These are phyloP conservation scores for Hypoxylon sp. DNA, from an alignment of 2,329 filamentous ascomycete species.

Conservation along the genomic window DNA sequence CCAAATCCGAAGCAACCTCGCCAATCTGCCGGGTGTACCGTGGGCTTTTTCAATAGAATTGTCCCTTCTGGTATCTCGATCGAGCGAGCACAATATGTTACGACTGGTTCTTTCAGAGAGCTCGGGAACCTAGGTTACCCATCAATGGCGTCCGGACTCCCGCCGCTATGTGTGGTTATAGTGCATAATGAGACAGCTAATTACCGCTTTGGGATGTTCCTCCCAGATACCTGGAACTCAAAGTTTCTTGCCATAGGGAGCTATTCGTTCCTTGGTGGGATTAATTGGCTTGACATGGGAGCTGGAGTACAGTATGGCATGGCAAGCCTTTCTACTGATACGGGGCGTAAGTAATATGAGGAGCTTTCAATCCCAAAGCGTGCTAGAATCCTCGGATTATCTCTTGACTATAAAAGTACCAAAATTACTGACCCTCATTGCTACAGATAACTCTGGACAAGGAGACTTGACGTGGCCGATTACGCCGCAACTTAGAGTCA, in stretches of 20 bases:
- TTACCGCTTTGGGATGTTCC: constrained; percentile 53
- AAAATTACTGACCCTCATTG: background rate
- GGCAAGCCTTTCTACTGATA: constrained; percentile 56
- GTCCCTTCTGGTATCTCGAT: constrained; percentile 38
- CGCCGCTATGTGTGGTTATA: constrained; percentile 50
- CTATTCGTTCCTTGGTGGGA: constrained; percentile 51
- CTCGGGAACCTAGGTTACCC: constrained; percentile 51
- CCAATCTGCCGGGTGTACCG: constrained; percentile 43
- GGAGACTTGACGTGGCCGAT: constrained; percentile 55
- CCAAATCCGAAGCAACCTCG: constrained; percentile 34
- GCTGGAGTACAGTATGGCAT: constrained; percentile 50
- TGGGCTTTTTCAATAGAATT: constrained; percentile 46
- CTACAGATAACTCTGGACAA: constrained; percentile 46
- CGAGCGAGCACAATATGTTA: constrained; percentile 48
- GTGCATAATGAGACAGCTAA: constrained; percentile 48
- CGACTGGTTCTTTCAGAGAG: constrained; percentile 46
- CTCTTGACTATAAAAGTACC: background rate
- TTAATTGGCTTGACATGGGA: constrained; percentile 54
- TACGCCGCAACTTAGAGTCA: constrained; percentile 51
- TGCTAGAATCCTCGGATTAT: too few relatives aligned
- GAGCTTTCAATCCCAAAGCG: background rate
- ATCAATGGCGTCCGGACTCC: constrained; percentile 46
- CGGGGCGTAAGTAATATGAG: constrained; percentile 46
- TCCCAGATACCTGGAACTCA: constrained; percentile 52
- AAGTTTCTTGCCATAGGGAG: constrained; percentile 50